Evolutionary conservation across 2,329 filamentous ascomycete genomes (phyloP), one percentile per base, ranked within the genome.

Genomic region (Penicillium hesseltinei): DNA sequence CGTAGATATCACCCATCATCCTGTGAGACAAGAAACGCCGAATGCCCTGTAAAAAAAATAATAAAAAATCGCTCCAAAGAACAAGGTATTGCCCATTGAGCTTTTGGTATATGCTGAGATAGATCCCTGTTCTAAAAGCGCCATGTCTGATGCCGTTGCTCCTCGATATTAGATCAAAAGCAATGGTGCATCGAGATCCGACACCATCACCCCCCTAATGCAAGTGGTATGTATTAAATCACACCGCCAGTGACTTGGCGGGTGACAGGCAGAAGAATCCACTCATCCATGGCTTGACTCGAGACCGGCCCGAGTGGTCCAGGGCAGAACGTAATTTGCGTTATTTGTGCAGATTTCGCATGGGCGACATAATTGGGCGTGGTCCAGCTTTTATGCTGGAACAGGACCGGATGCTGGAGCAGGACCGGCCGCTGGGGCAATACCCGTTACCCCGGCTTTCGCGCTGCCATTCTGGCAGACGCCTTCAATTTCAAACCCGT

Each of bases 401-500:
- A 25, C 13, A 33, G 29, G 42, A 38, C 50, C 10, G 19, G 54
- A 36, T 25, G 27, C 25, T 21, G 51, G 5, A 33, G 19, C 13
- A 39, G 23, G 42, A 38, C 50, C 10, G 19, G 54, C 62, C 54
- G 61, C 58, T 35, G 62, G 50, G 15, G 62, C 59, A 25, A 61
- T 59, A 29, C 55, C 58, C 23, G 55, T 44, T 31, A 56, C 44
- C 4, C 57, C 56, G 2, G 58, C 55, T 45, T 59, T 35, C 13
- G 53, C 36, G 39, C 36, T 61, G 36, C 55, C 47, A 27, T 58
- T 46, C 21, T 44, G 45, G 44, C 58, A 57, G 42, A 56, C 45
- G 45, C 68, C 66, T 42, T 82, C 79, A 38, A 88, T 78, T 52
- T 78, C 76, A 67, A 84, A 88, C 39, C 83, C 83, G 23, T 82